Evolutionary conservation across 768 basidiomycete genomes (phyloP).

Genomic region (Amanita polypyramis): DNA sequence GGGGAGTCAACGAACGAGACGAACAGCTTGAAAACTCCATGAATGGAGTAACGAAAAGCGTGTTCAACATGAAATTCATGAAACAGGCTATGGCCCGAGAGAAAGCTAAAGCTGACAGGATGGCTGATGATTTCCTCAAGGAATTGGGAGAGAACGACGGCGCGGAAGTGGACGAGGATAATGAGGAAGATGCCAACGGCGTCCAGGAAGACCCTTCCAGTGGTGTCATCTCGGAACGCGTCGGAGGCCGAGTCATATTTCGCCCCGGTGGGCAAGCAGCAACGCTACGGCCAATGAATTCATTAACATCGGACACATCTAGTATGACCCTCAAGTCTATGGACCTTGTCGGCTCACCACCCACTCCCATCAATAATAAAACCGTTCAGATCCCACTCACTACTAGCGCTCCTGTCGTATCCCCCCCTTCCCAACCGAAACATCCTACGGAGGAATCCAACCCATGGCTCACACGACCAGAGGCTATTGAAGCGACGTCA

Average conservation of each 20-base stretch:
- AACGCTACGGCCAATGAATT: constrained; percentile 16
- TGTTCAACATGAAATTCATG: constrained; percentile 99
- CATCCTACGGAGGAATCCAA: constrained; percentile 32
- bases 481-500: constrained; percentile 15
- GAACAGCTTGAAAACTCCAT: constrained; percentile 14
- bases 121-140: constrained; percentile 62
- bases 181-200: constrained; percentile 12
- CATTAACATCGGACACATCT: constrained; percentile 40
- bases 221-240: constrained; percentile 40
- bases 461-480: constrained; percentile 63
- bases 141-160: constrained; percentile 43
- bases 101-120: constrained; percentile 41
- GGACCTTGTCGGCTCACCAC: constrained; percentile 28
- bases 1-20: constrained; percentile 32
- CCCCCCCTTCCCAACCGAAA: constrained; percentile 8
- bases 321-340: constrained; percentile 62
- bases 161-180: constrained; percentile 18
- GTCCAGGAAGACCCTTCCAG: constrained; percentile 11
- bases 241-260: constrained; percentile 57
- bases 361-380: constrained; percentile 6
- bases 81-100: constrained; percentile 76
- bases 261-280: constrained; percentile 37
- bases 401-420: constrained; percentile 9
- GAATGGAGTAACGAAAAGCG: constrained; percentile 46
- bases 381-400: constrained; percentile 10